A percentile compares a stretch with the other conserved stretches of the same genome.
Evolutionary conservation across 345 rosid genomes (phyloP).

Genomic region (Anacardium occidentale): DNA sequence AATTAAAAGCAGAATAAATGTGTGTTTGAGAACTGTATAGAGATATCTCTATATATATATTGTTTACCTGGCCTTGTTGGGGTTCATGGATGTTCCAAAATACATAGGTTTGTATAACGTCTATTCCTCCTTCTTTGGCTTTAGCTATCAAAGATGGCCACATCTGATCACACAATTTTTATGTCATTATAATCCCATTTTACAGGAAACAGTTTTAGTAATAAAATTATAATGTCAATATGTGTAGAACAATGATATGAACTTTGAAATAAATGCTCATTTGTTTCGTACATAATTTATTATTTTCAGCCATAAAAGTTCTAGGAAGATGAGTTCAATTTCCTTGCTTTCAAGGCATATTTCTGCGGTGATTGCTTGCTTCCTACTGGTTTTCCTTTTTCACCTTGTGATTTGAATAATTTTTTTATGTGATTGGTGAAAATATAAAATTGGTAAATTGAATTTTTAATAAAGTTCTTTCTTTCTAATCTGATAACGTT

Average conservation of each 20-base stretch:
- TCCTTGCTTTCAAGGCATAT: background rate
- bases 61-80: constrained; percentile 41
- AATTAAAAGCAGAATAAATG: too few relatives aligned
- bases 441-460: too few relatives aligned
- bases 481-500: background rate
- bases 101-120: constrained; percentile 56
- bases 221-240: too few relatives aligned
- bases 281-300: too few relatives aligned
- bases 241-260: too few relatives aligned
- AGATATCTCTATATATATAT: too few relatives aligned
- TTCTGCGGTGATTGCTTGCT: background rate
- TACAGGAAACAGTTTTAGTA: too few relatives aligned
- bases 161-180: constrained; percentile 35
- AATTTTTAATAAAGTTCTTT: background rate
- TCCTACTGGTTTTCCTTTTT: background rate
- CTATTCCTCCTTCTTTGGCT: constrained; percentile 57
- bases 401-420: background rate
- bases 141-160: constrained; percentile 54
- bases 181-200: too few relatives aligned
- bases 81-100: constrained; percentile 72
- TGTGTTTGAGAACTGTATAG: too few relatives aligned
- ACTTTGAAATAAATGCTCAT: too few relatives aligned
- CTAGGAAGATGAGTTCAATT: background rate
- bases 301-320: too few relatives aligned
- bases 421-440: too few relatives aligned